These are phyloP conservation scores for Nannizzia gypsea DNA, from an alignment of 2,329 filamentous ascomycete genomes.

Conservation along the genomic window DNA sequence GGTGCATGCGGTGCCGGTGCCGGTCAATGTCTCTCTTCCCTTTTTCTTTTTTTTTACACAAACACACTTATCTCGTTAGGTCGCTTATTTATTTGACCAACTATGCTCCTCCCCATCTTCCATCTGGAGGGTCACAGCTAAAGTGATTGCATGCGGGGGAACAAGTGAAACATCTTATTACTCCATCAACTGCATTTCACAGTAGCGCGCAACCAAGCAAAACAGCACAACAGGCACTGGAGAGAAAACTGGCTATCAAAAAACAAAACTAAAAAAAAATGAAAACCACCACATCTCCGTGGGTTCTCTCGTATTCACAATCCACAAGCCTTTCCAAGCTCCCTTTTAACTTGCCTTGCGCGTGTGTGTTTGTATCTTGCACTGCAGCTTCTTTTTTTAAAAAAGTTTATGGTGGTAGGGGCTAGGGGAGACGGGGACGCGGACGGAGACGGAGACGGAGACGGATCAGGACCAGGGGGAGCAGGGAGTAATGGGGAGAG, in stretches of 20 bases:
- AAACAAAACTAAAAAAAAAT: too few relatives aligned
- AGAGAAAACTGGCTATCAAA: too few relatives aligned
- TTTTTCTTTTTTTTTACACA: background rate
- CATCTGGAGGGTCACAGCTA: background rate
- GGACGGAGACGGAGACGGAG: background rate
- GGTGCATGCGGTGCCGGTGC: background rate
- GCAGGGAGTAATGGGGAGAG: too few relatives aligned
- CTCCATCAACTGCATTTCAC: background rate
- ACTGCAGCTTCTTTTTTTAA: background rate
- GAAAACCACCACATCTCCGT: too few relatives aligned
- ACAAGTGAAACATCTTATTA: background rate
- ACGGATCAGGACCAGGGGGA: background rate
- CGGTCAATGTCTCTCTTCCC: background rate
- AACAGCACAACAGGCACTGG: too few relatives aligned
- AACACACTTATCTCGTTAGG: background rate
- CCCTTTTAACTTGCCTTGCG: too few relatives aligned
- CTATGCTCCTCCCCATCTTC: background rate
- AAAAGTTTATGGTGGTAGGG: background rate
- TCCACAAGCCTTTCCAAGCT: too few relatives aligned
- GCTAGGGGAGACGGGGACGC: background rate
- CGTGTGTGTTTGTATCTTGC: background rate
- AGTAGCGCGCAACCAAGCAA: too few relatives aligned
- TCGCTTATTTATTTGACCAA: background rate
- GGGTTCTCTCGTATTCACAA: too few relatives aligned
- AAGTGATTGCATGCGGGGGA: background rate